phyloP scores from a whole-genome alignment of 1,139 yeast genomes.

The Eremothecium gossypii region DNA sequence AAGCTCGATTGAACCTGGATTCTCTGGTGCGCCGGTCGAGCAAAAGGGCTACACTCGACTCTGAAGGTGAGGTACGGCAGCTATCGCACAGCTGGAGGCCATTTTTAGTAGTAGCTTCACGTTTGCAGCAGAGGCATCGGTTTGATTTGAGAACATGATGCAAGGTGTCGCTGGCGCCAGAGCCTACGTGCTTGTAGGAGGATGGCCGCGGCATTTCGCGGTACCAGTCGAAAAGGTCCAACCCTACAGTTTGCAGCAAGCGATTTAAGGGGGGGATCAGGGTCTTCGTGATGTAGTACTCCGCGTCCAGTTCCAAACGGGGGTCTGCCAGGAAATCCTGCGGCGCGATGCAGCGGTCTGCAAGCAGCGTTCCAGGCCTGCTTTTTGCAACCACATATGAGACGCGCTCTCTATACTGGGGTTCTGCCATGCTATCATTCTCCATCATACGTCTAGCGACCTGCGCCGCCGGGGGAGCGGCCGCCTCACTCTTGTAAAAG shows the following conservation, averaged over 20 bases:
- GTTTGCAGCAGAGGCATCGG: slow-evolving; percentile 18
- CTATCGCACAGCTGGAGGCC: slow-evolving; percentile 28
- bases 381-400: slow-evolving; percentile 78
- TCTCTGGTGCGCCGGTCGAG: slow-evolving; percentile 10
- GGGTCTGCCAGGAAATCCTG: slow-evolving; percentile 49
- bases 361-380: slow-evolving; percentile 50
- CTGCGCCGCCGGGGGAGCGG: slow-evolving; percentile 87
- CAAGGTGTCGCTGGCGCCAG: background rate
- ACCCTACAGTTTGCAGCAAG: slow-evolving; percentile 74
- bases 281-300: slow-evolving; percentile 75
- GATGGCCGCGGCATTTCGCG: slow-evolving; percentile 51
- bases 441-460: slow-evolving; percentile 56
- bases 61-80: slow-evolving; percentile 22
- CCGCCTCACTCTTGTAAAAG: slow-evolving; percentile 58
- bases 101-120: slow-evolving; percentile 10
- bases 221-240: slow-evolving; percentile 70
- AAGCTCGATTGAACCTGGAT: slow-evolving; percentile 14
- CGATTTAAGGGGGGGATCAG: slow-evolving; percentile 85
- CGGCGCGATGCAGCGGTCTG: slow-evolving; percentile 76
- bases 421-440: slow-evolving; percentile 64
- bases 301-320: slow-evolving; percentile 54
- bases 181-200: background rate
- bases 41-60: no score
- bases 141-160: slow-evolving; percentile 11
- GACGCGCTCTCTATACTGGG: slow-evolving; percentile 82